Evolutionary conservation across 345 rosid genomes (phyloP).

Genomic region (Melaleuca quinquenervia): DNA sequence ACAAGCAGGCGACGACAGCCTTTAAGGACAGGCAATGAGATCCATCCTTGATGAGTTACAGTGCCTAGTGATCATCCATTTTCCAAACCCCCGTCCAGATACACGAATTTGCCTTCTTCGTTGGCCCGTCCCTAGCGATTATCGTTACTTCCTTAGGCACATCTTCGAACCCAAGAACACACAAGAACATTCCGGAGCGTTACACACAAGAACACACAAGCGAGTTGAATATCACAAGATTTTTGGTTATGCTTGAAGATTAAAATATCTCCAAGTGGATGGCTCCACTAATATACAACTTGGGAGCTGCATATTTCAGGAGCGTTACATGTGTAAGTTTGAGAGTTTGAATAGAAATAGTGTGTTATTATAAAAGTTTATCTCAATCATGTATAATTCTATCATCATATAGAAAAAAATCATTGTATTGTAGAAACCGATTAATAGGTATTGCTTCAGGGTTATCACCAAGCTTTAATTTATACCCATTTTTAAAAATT

Average conservation of each 20-base stretch:
- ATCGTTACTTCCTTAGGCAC: neutral
- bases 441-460: neutral
- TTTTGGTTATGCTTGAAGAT: neutral
- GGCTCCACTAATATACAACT: neutral
- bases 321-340: neutral
- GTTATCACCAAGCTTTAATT: neutral
- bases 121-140: neutral
- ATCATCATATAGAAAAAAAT: neutral
- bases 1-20: no score
- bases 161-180: neutral
- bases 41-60: no score
- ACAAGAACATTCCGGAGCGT: neutral
- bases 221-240: neutral
- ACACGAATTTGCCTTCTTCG: neutral
- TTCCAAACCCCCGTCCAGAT: no score
- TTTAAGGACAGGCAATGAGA: no score
- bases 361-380: neutral
- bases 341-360: neutral
- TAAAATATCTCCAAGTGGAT: neutral
- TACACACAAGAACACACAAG: no score
- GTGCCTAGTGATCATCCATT: no score
- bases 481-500: no score
- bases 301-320: neutral
- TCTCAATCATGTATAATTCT: neutral
- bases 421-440: neutral